Evolutionary conservation across 352 stramenopile species (phyloP).

Genomic region (Saprolegnia diclina): DNA sequence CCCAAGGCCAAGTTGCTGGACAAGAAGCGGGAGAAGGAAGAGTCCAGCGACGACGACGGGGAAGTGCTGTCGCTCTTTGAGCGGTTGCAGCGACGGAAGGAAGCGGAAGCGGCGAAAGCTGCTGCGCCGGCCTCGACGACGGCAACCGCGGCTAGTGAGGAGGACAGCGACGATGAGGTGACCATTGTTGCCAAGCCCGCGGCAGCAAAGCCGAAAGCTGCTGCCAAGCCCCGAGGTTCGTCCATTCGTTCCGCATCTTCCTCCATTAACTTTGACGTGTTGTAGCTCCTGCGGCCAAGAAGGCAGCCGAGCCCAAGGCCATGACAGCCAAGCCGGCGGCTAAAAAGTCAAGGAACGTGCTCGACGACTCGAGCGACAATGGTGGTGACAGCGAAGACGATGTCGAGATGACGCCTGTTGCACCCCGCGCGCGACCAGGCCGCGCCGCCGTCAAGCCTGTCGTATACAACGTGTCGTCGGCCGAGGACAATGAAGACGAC

Average conservation of each 20-base stretch:
- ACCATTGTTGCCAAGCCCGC: constrained; percentile 43
- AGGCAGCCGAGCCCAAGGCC: constrained; percentile 28
- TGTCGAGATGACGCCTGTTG: constrained; percentile 24
- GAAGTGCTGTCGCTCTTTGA: constrained; percentile 72
- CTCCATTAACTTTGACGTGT: constrained; percentile 26
- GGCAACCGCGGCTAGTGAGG: constrained; percentile 33
- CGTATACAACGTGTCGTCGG: constrained; percentile 15
- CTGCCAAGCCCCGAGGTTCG: constrained; percentile 30
- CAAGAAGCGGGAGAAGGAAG: constrained; percentile 27
- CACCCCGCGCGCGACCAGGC: background rate
- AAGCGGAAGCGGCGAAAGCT: constrained; percentile 5
- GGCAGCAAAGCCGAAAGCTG: constrained; percentile 10
- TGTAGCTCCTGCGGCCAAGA: constrained; percentile 29
- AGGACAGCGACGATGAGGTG: constrained; percentile 39
- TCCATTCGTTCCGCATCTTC: constrained; percentile 26
- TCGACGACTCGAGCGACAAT: constrained; percentile 44
- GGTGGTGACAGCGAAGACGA: constrained; percentile 33
- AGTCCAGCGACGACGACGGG: constrained; percentile 41
- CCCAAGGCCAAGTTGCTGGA: constrained; percentile 40
- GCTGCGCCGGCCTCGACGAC: background rate
- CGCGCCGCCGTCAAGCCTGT: constrained; percentile 6
- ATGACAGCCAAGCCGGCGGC: constrained; percentile 21
- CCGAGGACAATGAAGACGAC: constrained; percentile 8
- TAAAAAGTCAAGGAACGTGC: constrained; percentile 36
- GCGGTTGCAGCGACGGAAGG: constrained; percentile 38